Evolutionary conservation across 352 stramenopile species (phyloP).

Genomic region (Halophytophthora batemanensis): DNA sequence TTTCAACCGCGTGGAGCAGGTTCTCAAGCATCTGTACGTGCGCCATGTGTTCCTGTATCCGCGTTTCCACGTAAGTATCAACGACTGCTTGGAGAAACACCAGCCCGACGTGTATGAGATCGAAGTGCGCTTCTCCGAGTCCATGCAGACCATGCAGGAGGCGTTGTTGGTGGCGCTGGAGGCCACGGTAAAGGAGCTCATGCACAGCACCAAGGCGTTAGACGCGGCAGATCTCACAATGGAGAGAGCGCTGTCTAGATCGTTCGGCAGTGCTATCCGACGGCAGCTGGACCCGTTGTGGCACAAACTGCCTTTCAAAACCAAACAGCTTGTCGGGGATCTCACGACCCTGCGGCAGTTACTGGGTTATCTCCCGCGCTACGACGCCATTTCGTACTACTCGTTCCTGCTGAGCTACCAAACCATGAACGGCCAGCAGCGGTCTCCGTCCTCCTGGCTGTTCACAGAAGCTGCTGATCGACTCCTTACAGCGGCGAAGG

Average conservation of each 20-base stretch:
- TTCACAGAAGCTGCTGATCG: conserved; percentile 92
- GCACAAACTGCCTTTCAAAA: conserved; percentile 92
- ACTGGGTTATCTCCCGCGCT: conserved; percentile 93
- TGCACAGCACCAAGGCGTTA: conserved; percentile 81
- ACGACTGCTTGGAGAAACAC: conserved; percentile 77
- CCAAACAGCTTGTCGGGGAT: conserved; percentile 92
- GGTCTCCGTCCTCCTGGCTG: conserved; percentile 92
- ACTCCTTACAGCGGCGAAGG: conserved; percentile 91
- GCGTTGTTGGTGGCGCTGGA: conserved; percentile 92
- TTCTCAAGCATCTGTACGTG: conserved; percentile 94
- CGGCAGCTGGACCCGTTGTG: conserved; percentile 96
- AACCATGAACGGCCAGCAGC: conserved; percentile 75
- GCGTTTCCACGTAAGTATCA: conserved; percentile 92
- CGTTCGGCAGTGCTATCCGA: conserved; percentile 57
- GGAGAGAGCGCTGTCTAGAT: conserved; percentile 91
- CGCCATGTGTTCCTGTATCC: conserved; percentile 93
- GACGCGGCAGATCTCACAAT: conserved; percentile 88
- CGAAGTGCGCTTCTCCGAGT: conserved; percentile 86
- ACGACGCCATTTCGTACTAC: conserved; percentile 97
- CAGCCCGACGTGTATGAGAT: conserved; percentile 94
- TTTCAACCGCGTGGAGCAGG: conserved; percentile 95
- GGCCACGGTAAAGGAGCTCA: conserved; percentile 92
- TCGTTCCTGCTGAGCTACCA: conserved; percentile 92
- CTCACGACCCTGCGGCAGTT: conserved; percentile 73
- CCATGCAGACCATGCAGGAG: conserved; percentile 94